Base-by-base conservation (phyloP, 805 yeast species). In the Teunomyces panamensis region DNA sequence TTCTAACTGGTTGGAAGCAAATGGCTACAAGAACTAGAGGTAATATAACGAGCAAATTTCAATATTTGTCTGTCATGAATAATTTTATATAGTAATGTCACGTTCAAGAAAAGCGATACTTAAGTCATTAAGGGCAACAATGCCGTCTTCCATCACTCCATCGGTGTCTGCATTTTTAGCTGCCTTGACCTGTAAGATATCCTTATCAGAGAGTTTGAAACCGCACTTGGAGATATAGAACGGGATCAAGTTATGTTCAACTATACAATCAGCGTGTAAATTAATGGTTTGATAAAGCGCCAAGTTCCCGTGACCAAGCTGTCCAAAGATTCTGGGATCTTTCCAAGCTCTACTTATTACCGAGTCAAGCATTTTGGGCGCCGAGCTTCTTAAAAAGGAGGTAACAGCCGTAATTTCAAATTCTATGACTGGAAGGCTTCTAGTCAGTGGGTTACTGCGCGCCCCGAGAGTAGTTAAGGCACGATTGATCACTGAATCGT, bases 401-500 rank as follows among this genome's bases (percentile, higher is more conserved):
- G 83, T 74, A 49, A 77, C 75, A 5, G 76, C 77, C 0, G 86
- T 80, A 9, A 81, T 45, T 52, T 78, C 84, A 37, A 63, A 59
- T n/a, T 58, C 57, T 10, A 52, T 55, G 8, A 42, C 46, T 11
- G 28, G 16, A 14, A 33, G 36, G 32, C 26, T 39, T 24, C 1
- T 37, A 7, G 10, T 36, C 30, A 3, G 35, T 43, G 5, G 41
- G 41, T 36, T 44, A 43, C 44, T 49, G 58, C 55, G 29, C 54
- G 50, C 2, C 63, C 74, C 34, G 9, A 55, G 47, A 1, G 69
- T 63, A 2, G 63, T 65, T 11, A 71, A 42, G 2, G 61, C 59
- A 30, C 74, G 51, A 30, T 55, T 46, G 26, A 60, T 36, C 0
- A 58, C 32, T 10, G 56, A 52, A 0, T 42, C 37, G 11, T 49